Conservation (phyloP, 345 rosid genomes). For the Salix caprea region DNA sequence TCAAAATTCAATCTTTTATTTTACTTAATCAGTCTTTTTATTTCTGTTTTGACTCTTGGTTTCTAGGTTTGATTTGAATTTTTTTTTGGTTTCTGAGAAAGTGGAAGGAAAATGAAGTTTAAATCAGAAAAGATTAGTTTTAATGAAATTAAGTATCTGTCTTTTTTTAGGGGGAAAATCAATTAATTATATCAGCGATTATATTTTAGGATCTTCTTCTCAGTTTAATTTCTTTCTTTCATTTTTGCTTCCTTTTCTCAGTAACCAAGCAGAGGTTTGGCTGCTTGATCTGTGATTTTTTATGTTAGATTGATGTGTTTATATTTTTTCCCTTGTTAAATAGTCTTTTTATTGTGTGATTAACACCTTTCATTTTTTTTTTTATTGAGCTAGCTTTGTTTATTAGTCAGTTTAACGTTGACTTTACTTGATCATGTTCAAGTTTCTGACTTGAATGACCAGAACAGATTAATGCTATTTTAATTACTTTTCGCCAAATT, state of each 20-base stretch:
- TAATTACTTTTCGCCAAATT: not conserved
- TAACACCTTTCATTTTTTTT: not conserved
- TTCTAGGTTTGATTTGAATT: not conserved
- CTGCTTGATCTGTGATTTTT: not conserved
- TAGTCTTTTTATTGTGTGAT: not conserved
- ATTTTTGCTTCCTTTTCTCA: not conserved
- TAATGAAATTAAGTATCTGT: no score
- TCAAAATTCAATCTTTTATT: not conserved
- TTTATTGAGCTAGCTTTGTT: not conserved
- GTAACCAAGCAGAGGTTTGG: not conserved
- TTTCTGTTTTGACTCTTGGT: not conserved
- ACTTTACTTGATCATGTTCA: not conserved
- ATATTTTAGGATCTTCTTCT: no score
- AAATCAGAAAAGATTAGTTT: not conserved
- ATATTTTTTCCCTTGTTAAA: not conserved
- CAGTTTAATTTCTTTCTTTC: no score
- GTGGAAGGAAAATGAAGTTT: not conserved
- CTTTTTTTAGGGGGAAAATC: no score
- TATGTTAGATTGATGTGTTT: not conserved
- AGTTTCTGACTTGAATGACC: not conserved
- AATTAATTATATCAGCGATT: no score
- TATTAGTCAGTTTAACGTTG: not conserved
- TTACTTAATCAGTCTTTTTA: not conserved
- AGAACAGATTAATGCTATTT: not conserved
- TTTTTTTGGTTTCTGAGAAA: slow-evolving; percentile 3